Conservation (phyloP, 1,284 basidiomycete species). For the Cutaneotrichosporon sp. region DNA sequence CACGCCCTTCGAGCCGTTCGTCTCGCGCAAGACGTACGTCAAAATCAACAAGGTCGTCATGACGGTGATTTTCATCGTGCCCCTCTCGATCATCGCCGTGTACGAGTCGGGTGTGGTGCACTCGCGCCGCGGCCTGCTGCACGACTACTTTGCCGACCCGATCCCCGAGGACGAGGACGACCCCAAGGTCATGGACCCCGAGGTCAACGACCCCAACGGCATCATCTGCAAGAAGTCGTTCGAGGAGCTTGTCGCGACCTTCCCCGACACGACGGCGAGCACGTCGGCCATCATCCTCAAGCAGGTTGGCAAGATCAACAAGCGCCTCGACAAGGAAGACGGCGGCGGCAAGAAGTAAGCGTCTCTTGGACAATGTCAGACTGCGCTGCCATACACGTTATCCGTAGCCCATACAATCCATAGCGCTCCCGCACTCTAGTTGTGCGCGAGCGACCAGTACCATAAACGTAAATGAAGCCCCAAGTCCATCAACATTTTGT, state of each 20-base stretch:
- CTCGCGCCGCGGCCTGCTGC: slow-evolving; percentile 60
- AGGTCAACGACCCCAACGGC: slow-evolving; percentile 54
- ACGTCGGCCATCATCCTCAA: slow-evolving; percentile 66
- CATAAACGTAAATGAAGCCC: slow-evolving; percentile 3
- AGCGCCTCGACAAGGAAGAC: slow-evolving; percentile 63
- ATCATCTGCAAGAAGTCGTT: slow-evolving; percentile 75
- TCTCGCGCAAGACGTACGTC: slow-evolving; percentile 37
- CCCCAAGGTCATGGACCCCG: slow-evolving; percentile 63
- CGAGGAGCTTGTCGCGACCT: slow-evolving; percentile 68
- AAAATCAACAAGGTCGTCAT: slow-evolving; percentile 77
- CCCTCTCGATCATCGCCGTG: slow-evolving; percentile 70
- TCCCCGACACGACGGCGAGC: slow-evolving; percentile 65
- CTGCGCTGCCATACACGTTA: no score
- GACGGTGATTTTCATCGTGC: slow-evolving; percentile 74
- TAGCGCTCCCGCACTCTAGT: background rate
- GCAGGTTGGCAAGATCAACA: slow-evolving; percentile 65
- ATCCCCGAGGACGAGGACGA: slow-evolving; percentile 64
- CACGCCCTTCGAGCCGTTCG: slow-evolving; percentile 74
- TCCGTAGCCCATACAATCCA: slow-evolving; percentile 6
- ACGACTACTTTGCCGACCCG: slow-evolving; percentile 64
- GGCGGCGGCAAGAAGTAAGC: background rate
- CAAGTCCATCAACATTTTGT: background rate
- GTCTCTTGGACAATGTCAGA: no score
- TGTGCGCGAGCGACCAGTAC: background rate
- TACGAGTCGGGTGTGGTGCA: slow-evolving; percentile 69